A percentile compares a stretch with the other conserved stretches of the same genome.
Conservation (phyloP, 257 asterid genomes). For the Thymus mandschuricus region DNA sequence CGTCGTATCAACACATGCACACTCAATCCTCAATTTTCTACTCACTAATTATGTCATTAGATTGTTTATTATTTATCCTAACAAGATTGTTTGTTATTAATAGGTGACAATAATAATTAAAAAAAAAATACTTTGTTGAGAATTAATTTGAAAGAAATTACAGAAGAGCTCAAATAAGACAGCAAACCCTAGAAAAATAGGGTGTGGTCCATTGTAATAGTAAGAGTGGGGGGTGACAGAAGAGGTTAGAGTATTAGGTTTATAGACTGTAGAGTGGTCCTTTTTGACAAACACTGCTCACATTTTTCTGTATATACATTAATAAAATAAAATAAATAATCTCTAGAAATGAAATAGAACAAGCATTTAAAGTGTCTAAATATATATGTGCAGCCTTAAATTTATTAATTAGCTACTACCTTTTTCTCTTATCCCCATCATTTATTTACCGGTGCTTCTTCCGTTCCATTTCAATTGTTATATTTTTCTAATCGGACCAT, state of each 20-base stretch:
- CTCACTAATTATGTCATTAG: too few species aligned
- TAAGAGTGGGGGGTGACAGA: conserved; percentile 28
- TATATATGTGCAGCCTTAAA: conserved; percentile 21
- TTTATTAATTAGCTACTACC: neutral
- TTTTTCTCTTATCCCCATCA: too few species aligned
- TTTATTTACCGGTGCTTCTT: too few species aligned
- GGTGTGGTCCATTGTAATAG: conserved; percentile 34
- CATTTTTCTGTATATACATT: neutral
- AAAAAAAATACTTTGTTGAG: neutral
- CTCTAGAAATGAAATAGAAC: neutral
- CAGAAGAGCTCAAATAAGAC: neutral
- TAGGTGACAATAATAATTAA: too few species aligned
- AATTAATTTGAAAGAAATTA: neutral
- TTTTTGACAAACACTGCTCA: conserved; percentile 1
- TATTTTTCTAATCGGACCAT: too few species aligned
- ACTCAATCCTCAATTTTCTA: too few species aligned
- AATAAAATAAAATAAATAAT: neutral
- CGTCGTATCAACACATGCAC: too few species aligned
- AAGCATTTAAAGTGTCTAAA: conserved; percentile 6
- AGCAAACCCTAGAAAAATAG: conserved; percentile 28
- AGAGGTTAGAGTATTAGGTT: conserved; percentile 26
- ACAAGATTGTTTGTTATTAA: too few species aligned
- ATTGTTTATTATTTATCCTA: too few species aligned
- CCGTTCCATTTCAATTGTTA: too few species aligned
- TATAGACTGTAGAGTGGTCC: conserved; percentile 41